phyloP scores from a whole-genome alignment of 2,329 filamentous ascomycete genomes.

The Penicillium sp. region DNA sequence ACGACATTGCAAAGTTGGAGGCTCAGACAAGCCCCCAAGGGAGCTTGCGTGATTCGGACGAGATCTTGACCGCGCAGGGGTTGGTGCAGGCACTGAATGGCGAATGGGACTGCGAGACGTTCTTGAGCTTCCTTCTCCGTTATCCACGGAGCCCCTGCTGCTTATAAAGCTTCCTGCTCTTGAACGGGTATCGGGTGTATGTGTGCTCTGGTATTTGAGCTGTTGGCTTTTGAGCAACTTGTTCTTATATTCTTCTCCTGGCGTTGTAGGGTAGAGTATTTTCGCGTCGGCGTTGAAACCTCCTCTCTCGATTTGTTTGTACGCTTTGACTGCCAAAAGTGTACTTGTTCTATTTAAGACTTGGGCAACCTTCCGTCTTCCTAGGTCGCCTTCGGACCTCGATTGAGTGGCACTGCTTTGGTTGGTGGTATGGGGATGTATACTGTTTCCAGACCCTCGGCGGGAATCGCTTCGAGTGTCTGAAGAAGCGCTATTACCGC shows the following conservation, averaged over 20 bases:
- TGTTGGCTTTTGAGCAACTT: conserved; percentile 27
- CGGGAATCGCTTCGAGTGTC: background rate
- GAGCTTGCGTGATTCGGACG: conserved; percentile 12
- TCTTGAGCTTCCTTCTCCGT: conserved; percentile 17
- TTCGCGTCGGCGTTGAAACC: conserved; percentile 49
- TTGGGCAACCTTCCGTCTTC: conserved; percentile 45
- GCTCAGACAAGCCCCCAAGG: background rate
- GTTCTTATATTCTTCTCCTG: conserved; percentile 52
- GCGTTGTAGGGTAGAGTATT: conserved; percentile 54
- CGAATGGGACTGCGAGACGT: background rate
- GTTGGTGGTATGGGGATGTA: conserved; percentile 4
- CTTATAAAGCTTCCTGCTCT: conserved; percentile 15
- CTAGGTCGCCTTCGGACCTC: conserved; percentile 16
- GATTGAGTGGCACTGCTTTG: conserved; percentile 6
- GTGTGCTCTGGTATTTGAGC: conserved; percentile 40
- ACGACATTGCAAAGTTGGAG: background rate
- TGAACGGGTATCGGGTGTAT: conserved; percentile 12
- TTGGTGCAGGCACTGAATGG: conserved; percentile 12
- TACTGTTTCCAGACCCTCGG: conserved; percentile 1
- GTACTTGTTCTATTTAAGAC: conserved; percentile 45
- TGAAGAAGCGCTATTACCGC: background rate
- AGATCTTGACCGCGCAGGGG: background rate
- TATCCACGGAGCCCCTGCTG: conserved; percentile 5
- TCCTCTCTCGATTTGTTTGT: conserved; percentile 49
- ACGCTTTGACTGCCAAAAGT: conserved; percentile 48